A percentile compares a stretch with the other conserved stretches of the same genome.
Evolutionary conservation across 208 protist species (phyloP).

Genomic region (Acanthamoeba healyi): DNA sequence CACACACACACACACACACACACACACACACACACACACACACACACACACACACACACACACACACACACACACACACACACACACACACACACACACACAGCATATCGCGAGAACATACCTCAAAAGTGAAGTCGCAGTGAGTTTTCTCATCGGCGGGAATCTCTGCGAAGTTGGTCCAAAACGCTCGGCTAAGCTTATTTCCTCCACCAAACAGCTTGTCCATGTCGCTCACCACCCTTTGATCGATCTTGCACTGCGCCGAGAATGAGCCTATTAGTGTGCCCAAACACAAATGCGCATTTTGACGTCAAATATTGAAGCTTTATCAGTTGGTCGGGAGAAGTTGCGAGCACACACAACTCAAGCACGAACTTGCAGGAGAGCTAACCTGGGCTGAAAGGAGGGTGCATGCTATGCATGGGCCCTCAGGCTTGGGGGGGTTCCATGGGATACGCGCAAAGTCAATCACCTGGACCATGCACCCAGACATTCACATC

Average conservation of each 20-base stretch:
- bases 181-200: neutral
- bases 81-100: neutral
- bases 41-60: too few species aligned
- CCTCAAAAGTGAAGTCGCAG: conserved; percentile 6
- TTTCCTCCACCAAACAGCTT: neutral
- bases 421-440: neutral
- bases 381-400: neutral
- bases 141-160: neutral
- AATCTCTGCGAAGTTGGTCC: neutral
- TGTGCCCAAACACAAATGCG: too few species aligned
- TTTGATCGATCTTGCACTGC: conserved; percentile 16
- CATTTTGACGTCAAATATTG: too few species aligned
- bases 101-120: neutral
- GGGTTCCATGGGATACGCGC: conserved; percentile 8
- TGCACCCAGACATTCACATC: too few species aligned
- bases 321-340: too few species aligned
- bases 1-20: too few species aligned
- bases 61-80: neutral
- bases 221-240: neutral
- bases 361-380: neutral
- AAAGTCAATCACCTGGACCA: neutral
- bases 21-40: too few species aligned
- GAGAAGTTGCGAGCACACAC: neutral
- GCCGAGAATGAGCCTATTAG: conserved; percentile 19
- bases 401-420: neutral